Percentiles rank a stretch among this genome's conserved stretches.
These are phyloP conservation scores for Porphyrellus cyaneotinctus DNA, from an alignment of 768 basidiomycete species.

Conservation along the genomic window DNA sequence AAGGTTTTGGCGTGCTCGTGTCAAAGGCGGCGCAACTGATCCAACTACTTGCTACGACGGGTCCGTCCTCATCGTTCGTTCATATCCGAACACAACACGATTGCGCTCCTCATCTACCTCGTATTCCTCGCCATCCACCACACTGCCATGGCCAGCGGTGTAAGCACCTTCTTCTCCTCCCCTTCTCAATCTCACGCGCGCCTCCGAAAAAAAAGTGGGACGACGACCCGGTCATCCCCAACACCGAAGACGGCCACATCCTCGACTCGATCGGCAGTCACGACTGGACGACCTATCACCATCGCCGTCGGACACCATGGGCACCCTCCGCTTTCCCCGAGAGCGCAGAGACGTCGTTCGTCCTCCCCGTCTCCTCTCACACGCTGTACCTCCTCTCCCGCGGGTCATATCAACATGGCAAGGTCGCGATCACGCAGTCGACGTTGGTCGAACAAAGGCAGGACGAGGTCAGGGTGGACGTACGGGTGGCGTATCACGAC, in stretches of 20 bases:
- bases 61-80: too few species aligned
- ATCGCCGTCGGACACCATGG: constrained; percentile 19
- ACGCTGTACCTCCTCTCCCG: constrained; percentile 34
- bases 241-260: constrained; percentile 18
- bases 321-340: constrained; percentile 5
- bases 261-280: constrained; percentile 6
- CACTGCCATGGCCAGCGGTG: too few species aligned
- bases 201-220: too few species aligned
- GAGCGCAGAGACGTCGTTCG: constrained; percentile 24
- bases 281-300: constrained; percentile 15
- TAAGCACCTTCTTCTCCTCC: too few species aligned
- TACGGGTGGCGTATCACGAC: constrained; percentile 29
- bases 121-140: too few species aligned
- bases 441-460: not conserved
- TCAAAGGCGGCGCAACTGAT: too few species aligned
- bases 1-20: too few species aligned
- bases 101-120: too few species aligned
- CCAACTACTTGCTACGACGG: too few species aligned
- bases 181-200: too few species aligned
- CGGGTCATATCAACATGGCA: constrained; percentile 27
- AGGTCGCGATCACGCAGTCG: constrained; percentile 16
- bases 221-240: too few species aligned
- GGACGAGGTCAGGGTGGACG: constrained; percentile 23
- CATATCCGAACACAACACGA: too few species aligned
- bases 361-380: constrained; percentile 28